Base-by-base conservation (phyloP, 345 rosid genomes). In the Camelina neglecta region DNA sequence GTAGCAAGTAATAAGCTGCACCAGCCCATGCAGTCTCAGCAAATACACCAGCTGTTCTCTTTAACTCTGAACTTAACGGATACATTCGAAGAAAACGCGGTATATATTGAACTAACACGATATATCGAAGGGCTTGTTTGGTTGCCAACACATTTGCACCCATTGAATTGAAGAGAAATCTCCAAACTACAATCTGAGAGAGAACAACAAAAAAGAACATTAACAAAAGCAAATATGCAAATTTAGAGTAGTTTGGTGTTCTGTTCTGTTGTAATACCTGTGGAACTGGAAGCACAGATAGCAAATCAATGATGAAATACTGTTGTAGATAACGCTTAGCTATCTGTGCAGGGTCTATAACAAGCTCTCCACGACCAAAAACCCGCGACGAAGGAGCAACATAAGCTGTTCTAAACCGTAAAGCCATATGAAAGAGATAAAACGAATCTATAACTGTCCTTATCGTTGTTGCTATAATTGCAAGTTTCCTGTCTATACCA, bases 1-100 rank as follows among this genome's bases (percentile, higher is more conserved):
- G 71, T 8, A 95, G 88, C 82, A 95, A 77, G 84, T 95, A 92
- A 74, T 82, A 92, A 36, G 90, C 99, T 81, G 99, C 99, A 80
- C 99, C 99, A 5, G 98, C 97, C 99, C 98, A 92, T 11, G 96
- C 96, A 48, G 97, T 90, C 84, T 95, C 96, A 51, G 97, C 97
- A 67, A 95, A 89, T 38, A 95, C 97, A 6, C 99, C 98, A 0
- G 97, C 83, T 24, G 99, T 92, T 78, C 99, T 90, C 81, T 90
- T 95, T 69, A 95, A 64, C 76, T 95, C 99, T 60, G 97, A 85
- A 64, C 89, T 87, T 42, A 95, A 49, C 12, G 99, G 98, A 16
- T 82, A 9, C 67, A 92, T 82, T 44, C 99, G 93, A 70, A 87
- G 71, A 74, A 85, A 87, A 51, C 99, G 84, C 10, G 96, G 95